Evolutionary conservation across 2,329 filamentous ascomycete genomes (phyloP).

Genomic region (Colletotrichum godetiae): DNA sequence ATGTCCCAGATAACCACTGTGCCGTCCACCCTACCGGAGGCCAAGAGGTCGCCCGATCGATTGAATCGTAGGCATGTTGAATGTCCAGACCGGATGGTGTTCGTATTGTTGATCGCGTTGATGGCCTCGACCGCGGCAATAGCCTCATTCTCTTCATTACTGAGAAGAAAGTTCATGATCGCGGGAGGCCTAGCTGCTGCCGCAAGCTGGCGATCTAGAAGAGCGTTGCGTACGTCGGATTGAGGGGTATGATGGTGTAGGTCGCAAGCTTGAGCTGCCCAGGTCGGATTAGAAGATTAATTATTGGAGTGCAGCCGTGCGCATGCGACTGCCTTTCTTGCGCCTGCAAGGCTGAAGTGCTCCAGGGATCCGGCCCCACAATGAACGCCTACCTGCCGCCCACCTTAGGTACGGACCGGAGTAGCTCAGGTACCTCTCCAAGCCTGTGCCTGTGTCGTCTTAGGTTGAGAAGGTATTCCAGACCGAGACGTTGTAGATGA

Average conservation of each 20-base stretch:
- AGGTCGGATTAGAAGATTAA: conserved; percentile 9
- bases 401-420: no score
- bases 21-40: conserved; percentile 92
- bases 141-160: conserved; percentile 57
- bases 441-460: neutral
- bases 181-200: neutral
- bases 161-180: conserved; percentile 69
- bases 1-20: conserved; percentile 97
- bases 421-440: neutral
- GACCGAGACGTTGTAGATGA: neutral
- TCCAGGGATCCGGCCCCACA: conserved; percentile 4
- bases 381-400: neutral
- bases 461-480: neutral
- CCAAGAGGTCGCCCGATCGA: conserved; percentile 92
- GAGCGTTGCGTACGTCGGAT: neutral
- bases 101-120: conserved; percentile 72
- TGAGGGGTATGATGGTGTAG: neutral
- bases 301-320: conserved; percentile 21
- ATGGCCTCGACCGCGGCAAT: conserved; percentile 36
- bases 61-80: conserved; percentile 85
- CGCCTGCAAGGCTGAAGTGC: conserved; percentile 48
- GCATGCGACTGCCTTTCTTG: conserved; percentile 2
- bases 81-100: conserved; percentile 81
- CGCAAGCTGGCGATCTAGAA: neutral
- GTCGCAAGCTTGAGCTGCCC: neutral